Evolutionary conservation across 2,329 filamentous ascomycete species (phyloP).

Genomic region (Apiospora marii): DNA sequence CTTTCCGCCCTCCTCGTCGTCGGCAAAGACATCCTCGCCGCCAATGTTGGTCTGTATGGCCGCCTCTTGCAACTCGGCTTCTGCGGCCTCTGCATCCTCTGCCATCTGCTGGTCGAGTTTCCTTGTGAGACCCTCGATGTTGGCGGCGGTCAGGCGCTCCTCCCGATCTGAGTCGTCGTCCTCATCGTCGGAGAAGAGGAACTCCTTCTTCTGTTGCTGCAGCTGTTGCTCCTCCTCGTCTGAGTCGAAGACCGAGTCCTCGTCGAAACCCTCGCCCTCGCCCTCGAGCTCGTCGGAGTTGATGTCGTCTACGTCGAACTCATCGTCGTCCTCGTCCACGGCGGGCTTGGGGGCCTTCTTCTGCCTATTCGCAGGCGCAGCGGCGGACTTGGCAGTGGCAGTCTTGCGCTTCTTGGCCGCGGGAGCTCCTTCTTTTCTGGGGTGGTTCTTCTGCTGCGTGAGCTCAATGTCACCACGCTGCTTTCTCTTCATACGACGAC

Average conservation of each 20-base stretch:
- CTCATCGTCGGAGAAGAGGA: constrained; percentile 94
- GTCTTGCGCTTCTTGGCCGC: constrained; percentile 87
- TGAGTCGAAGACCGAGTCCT: constrained; percentile 74
- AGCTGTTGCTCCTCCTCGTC: constrained; percentile 64
- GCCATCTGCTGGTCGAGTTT: constrained; percentile 82
- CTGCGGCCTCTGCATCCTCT: constrained; percentile 81
- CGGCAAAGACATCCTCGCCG: constrained; percentile 70
- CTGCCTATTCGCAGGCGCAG: constrained; percentile 70
- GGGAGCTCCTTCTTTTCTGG: constrained; percentile 69
- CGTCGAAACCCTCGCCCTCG: constrained; percentile 50
- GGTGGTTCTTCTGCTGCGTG: constrained; percentile 8
- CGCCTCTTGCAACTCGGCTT: constrained; percentile 84
- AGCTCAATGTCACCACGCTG: constrained; percentile 23
- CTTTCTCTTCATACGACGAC: constrained; percentile 24
- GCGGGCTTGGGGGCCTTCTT: constrained; percentile 43
- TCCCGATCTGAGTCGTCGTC: constrained; percentile 93
- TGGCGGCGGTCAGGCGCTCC: constrained; percentile 91
- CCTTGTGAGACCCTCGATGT: constrained; percentile 89
- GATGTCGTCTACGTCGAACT: constrained; percentile 44
- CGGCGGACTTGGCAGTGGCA: constrained; percentile 63
- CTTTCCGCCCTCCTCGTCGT: constrained; percentile 64
- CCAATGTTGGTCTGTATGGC: constrained; percentile 94
- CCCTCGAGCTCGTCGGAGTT: constrained; percentile 29
- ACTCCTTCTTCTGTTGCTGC: constrained; percentile 64
- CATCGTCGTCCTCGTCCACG: constrained; percentile 34